Conservation (phyloP, 176 grass and related monocot species). For the Paspalum notatum region DNA sequence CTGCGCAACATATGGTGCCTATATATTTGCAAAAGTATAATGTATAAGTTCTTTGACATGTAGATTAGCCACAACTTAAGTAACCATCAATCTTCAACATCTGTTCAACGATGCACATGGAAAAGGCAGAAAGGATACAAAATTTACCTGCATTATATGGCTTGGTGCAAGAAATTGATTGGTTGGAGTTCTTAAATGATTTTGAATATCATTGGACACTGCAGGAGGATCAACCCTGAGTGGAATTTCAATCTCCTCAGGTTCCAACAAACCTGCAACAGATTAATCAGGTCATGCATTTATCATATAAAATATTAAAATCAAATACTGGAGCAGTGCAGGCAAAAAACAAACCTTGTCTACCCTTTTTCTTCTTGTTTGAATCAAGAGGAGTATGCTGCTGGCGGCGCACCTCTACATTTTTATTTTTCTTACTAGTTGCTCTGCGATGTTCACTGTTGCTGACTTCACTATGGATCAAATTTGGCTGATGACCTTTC, state of each 20-base stretch:
- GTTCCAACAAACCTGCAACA: constrained; percentile 54
- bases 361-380: constrained; percentile 68
- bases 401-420: constrained; percentile 38
- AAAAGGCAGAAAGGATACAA: constrained; percentile 14
- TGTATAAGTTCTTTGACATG: not conserved
- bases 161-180: constrained; percentile 68
- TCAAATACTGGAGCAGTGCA: constrained; percentile 27
- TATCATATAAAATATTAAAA: not conserved
- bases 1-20: constrained; percentile 73
- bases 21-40: constrained; percentile 46
- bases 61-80: not conserved
- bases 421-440: constrained; percentile 73
- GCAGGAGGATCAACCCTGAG: constrained; percentile 48
- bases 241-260: constrained; percentile 60
- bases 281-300: constrained; percentile 27
- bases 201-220: constrained; percentile 57
- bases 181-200: constrained; percentile 64
- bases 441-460: constrained; percentile 51
- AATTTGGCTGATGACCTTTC: constrained; percentile 66
- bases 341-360: constrained; percentile 51
- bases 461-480: constrained; percentile 54
- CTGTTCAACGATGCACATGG: constrained; percentile 1
- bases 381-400: constrained; percentile 59
- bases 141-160: constrained; percentile 79
- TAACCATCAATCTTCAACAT: not conserved